Base-by-base conservation (phyloP, 345 rosid genomes). In the Sisymbrium irio region DNA sequence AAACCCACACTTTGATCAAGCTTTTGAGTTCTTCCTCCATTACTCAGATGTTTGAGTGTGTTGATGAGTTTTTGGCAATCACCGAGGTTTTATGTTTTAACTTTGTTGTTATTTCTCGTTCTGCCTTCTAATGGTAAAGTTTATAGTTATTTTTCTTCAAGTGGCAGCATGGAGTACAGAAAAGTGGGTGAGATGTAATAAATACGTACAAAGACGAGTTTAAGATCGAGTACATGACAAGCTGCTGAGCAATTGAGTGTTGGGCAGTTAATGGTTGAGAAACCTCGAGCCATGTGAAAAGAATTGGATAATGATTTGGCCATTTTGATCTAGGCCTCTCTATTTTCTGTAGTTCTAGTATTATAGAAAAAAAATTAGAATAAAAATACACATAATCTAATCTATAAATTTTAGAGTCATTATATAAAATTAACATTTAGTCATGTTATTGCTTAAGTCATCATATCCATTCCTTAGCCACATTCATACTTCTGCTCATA, bases 21-120 rank as follows among this genome's bases (percentile, higher is more conserved):
- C 44, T 82, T 33, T 72, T 68, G 64, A 79, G 55, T 32, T 79
- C 80, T 22, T 55, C 76, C 4, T 79, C 77, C 82, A 82, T 76
- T 1, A 62, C 39, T 50, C 9, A 41, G 25, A 50, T 67, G 47
- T 35, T 42, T 33, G 0, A 18, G 7, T 12, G 54, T 10, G 22
- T 46, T 46, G 4, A 1, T 39, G n/a, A 12, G 3, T 13, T 37
- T 11, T 32, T 18, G 10, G 11, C 6, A 11, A 17, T 53, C 18
- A 9, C 19, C 25, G 13, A 44, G 73, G 45, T 1, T 46, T 22
- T 22, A 44, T 65, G 45, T 1, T 46, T 22, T 22, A 22, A 68
- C 61, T 53, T 53, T n/a, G 49, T 42, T 42, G 9, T 1, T 17
- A 7, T 15, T 33, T 32, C 14, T 2, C 7, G 2, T n/a, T 30